phyloP scores from a whole-genome alignment of 2,329 filamentous ascomycete species.

The Akanthomyces lecanii region DNA sequence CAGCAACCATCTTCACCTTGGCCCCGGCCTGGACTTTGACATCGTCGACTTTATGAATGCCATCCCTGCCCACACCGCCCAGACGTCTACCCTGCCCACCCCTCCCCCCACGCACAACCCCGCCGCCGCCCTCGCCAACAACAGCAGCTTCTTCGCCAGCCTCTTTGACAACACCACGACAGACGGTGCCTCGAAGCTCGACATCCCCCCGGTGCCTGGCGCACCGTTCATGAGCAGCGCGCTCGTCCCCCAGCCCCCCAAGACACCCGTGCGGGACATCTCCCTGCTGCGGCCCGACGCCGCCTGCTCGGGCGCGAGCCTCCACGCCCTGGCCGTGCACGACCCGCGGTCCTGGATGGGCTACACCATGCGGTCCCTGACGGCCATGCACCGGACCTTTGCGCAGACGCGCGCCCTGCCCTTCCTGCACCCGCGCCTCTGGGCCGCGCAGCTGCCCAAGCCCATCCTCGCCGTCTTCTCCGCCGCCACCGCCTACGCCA shows the following conservation, averaged over 20 bases:
- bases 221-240: conserved; percentile 21
- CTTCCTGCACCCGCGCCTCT: conserved; percentile 42
- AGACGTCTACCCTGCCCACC: not conserved
- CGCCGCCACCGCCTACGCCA: conserved; percentile 36
- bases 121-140: not conserved
- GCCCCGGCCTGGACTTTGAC: conserved; percentile 16
- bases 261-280: conserved; percentile 29
- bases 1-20: conserved; percentile 5
- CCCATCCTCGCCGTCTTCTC: conserved; percentile 39
- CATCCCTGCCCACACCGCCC: not conserved
- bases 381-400: conserved; percentile 32
- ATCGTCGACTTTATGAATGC: conserved; percentile 16
- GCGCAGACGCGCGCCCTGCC: conserved; percentile 34
- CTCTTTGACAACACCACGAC: conserved; percentile 14
- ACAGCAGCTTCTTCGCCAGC: not conserved
- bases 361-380: conserved; percentile 31
- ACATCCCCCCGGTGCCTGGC: conserved; percentile 25
- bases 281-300: conserved; percentile 22
- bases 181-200: conserved; percentile 28
- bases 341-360: conserved; percentile 34
- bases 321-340: conserved; percentile 33
- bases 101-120: not conserved
- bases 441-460: conserved; percentile 36
- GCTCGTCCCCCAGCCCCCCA: conserved; percentile 18
- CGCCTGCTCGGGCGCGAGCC: conserved; percentile 21